These are phyloP conservation scores for Geotrichum histeridarum DNA, from an alignment of 1,139 yeast genomes.

Conservation along the genomic window DNA sequence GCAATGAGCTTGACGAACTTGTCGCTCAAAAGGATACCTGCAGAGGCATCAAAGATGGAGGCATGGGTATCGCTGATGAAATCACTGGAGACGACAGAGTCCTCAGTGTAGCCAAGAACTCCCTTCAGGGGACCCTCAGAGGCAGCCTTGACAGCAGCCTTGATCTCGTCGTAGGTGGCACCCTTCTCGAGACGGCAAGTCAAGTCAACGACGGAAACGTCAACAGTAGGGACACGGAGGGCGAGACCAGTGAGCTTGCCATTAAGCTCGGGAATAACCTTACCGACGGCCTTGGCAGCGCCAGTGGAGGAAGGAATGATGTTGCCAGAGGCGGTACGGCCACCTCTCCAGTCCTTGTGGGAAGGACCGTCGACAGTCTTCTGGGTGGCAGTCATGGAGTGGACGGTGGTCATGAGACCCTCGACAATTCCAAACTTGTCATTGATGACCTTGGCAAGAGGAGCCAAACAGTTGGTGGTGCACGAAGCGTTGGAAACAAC, in stretches of 20 bases:
- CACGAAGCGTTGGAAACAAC: slow-evolving; percentile 83
- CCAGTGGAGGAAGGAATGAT: slow-evolving; percentile 87
- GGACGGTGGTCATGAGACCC: slow-evolving; percentile 88
- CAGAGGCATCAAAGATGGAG: slow-evolving; percentile 78
- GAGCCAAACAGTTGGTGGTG: slow-evolving; percentile 89
- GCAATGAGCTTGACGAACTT: slow-evolving; percentile 79
- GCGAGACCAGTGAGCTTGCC: slow-evolving; percentile 89
- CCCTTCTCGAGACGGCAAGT: slow-evolving; percentile 64
- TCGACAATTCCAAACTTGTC: slow-evolving; percentile 77
- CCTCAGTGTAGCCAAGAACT: slow-evolving; percentile 76
- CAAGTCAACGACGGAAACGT: slow-evolving; percentile 75
- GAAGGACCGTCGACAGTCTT: slow-evolving; percentile 91
- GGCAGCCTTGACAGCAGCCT: slow-evolving; percentile 59
- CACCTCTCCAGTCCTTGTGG: slow-evolving; percentile 94
- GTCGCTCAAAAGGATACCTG: slow-evolving; percentile 78
- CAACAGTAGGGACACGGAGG: slow-evolving; percentile 82
- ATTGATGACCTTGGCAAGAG: slow-evolving; percentile 77
- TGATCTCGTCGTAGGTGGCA: slow-evolving; percentile 70
- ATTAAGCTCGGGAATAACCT: slow-evolving; percentile 80
- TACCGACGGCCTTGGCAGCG: slow-evolving; percentile 92
- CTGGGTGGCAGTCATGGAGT: slow-evolving; percentile 87
- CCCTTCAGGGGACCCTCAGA: slow-evolving; percentile 70
- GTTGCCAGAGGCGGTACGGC: slow-evolving; percentile 88
- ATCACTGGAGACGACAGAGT: slow-evolving; percentile 80
- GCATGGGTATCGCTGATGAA: slow-evolving; percentile 75